A percentile compares a stretch with the other conserved stretches of the same genome.
Evolutionary conservation across 2,329 filamentous ascomycete genomes (phyloP).

Genomic region (Sporothrix protearum): DNA sequence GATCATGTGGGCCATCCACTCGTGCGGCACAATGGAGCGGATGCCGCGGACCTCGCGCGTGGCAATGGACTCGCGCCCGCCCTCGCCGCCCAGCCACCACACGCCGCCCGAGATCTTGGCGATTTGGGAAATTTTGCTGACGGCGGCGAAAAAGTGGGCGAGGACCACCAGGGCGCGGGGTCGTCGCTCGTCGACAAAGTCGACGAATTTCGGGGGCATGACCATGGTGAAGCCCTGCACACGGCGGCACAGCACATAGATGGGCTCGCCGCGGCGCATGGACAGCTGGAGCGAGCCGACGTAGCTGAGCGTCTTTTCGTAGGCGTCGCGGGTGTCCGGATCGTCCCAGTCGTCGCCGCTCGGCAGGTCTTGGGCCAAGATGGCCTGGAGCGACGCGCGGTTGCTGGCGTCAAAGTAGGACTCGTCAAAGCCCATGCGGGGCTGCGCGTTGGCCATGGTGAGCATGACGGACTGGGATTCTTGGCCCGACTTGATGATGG

Average conservation of each 20-base stretch:
- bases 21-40: conserved; percentile 26
- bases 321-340: conserved; percentile 30
- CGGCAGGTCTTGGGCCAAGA: conserved; percentile 29
- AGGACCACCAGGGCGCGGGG: conserved; percentile 32
- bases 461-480: conserved; percentile 26
- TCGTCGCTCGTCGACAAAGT: conserved; percentile 29
- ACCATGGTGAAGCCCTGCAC: conserved; percentile 33
- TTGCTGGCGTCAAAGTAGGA: conserved; percentile 31
- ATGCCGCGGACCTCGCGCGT: conserved; percentile 33
- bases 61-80: conserved; percentile 27
- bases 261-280: conserved; percentile 34
- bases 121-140: conserved; percentile 28
- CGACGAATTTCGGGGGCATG: conserved; percentile 30
- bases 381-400: conserved; percentile 26
- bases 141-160: conserved; percentile 32
- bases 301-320: conserved; percentile 33
- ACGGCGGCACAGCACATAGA: conserved; percentile 33
- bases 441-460: conserved; percentile 28
- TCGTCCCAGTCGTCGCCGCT: conserved; percentile 30
- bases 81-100: conserved; percentile 32
- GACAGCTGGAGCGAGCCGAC: conserved; percentile 32
- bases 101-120: conserved; percentile 22
- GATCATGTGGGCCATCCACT: conserved; percentile 31
- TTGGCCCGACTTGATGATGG: conserved; percentile 26
- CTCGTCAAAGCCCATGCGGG: conserved; percentile 31